Evolutionary conservation across 345 rosid genomes (phyloP).

Genomic region (Clarkia xantiana): DNA sequence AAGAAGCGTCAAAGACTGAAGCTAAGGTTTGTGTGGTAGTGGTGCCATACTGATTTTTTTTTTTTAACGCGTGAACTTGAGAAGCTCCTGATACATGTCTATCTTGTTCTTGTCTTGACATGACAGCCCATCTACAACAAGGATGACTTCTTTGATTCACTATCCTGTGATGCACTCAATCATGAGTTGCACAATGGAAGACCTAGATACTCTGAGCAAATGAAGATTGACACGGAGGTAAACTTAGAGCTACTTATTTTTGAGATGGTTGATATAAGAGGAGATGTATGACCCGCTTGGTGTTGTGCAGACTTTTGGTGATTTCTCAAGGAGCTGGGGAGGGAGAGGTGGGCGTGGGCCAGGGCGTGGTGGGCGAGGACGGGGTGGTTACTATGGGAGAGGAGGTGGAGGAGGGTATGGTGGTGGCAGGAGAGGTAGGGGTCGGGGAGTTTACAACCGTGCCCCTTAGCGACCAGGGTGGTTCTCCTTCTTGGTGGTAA

Average conservation of each 20-base stretch:
- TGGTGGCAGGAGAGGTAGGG: constrained; percentile 24
- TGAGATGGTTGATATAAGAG: no score
- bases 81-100: no score
- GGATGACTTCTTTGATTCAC: constrained; percentile 88
- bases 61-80: no score
- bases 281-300: background rate
- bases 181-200: constrained; percentile 54
- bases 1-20: constrained; percentile 32
- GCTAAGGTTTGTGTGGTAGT: constrained; percentile 23
- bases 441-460: constrained; percentile 15
- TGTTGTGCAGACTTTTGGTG: constrained; percentile 52
- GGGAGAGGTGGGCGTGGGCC: constrained; percentile 34
- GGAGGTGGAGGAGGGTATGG: constrained; percentile 16
- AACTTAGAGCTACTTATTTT: background rate
- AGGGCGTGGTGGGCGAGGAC: constrained; percentile 27
- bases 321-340: constrained; percentile 40
- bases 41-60: no score
- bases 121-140: constrained; percentile 67
- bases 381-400: constrained; percentile 33
- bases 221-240: constrained; percentile 90
- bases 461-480: constrained; percentile 7
- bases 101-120: background rate
- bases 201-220: constrained; percentile 73
- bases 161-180: constrained; percentile 43
- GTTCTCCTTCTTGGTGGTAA: no score